Base-by-base conservation (phyloP, 2,329 filamentous ascomycete genomes). In the Camillea tinctor region DNA sequence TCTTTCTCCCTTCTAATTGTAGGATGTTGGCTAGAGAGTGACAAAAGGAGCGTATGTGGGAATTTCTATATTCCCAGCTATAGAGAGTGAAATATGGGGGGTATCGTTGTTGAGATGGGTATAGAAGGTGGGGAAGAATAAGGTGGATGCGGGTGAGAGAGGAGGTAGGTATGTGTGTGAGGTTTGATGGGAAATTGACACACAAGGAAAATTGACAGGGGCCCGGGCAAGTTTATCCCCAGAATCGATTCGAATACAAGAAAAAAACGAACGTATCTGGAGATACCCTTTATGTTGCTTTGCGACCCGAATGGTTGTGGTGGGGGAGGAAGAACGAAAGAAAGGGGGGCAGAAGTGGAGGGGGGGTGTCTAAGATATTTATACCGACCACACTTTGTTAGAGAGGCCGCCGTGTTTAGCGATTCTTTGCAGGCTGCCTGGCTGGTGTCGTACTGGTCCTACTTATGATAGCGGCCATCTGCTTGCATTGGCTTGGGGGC, bases 241-340 rank as follows among this genome's bases (percentile, higher is more conserved):
- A 73, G 71, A 74, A 58, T 66, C 66, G 58, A 71, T 70, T 71
- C 71, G 70, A 67, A 65, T 65, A 58, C 4, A 15, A n/a, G 20
- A 26, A 22, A 52, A 65, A 67, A 80, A 76, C 78, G 77, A 81
- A 77, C 77, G 77, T 77, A 76, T 73, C 75, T 74, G 79, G 79
- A 80, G 79, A 81, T 77, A 80, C 73, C 78, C 80, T 79, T 77
- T 71, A 75, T 73, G 74, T 76, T 74, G 76, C 76, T 86, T 86
- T 85, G 84, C 83, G 82, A 81, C 83, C 83, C 82, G 78, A 76
- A 76, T 75, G 76, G 73, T 77, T 79, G 77, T 77, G 81, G 76
- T 80, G 81, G 81, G 81, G 82, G 81, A 79, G 77, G 77, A 72
- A 78, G 77, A 77, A 74, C 75, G 76, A 77, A 76, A 74, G 75